Conservation (phyloP, 2,329 filamentous ascomycete genomes). For the Xylaria sp. region DNA sequence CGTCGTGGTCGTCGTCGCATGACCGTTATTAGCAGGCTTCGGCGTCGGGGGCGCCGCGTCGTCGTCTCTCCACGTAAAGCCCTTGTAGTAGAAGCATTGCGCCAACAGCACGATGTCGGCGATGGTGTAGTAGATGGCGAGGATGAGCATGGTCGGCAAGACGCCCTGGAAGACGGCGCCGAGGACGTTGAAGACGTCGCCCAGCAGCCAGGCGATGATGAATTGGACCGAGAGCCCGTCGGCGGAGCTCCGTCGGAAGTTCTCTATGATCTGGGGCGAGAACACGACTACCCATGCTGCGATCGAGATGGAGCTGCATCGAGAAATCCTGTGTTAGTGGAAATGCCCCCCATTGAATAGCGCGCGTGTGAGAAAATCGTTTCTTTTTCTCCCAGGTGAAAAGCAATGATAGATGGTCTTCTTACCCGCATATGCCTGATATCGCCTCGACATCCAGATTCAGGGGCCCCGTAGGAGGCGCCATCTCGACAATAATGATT, state of each 20-base stretch:
- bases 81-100: conserved; percentile 96
- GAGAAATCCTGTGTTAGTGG: conserved; percentile 27
- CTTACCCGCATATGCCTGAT: conserved; percentile 88
- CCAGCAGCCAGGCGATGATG: conserved; percentile 89
- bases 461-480: conserved; percentile 65
- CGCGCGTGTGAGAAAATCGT: background rate
- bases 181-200: conserved; percentile 96
- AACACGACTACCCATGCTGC: conserved; percentile 99
- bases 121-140: conserved; percentile 94
- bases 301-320: conserved; percentile 85
- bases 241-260: conserved; percentile 85
- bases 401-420: conserved; percentile 20
- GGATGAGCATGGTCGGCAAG: conserved; percentile 90
- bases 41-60: conserved; percentile 54
- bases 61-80: conserved; percentile 75
- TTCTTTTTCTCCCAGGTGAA: background rate
- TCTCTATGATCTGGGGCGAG: conserved; percentile 95
- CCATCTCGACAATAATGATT: conserved; percentile 54
- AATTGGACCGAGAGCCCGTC: conserved; percentile 93
- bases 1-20: conserved; percentile 42
- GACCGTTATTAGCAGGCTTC: conserved; percentile 54
- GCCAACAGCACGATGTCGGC: conserved; percentile 87
- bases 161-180: conserved; percentile 93
- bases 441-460: conserved; percentile 90
- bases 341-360: conserved; percentile 16